Percentiles rank a stretch among this genome's conserved stretches.
phyloP scores from a whole-genome alignment of 73 alveolate species.

The Paramecium sonneborni region DNA sequence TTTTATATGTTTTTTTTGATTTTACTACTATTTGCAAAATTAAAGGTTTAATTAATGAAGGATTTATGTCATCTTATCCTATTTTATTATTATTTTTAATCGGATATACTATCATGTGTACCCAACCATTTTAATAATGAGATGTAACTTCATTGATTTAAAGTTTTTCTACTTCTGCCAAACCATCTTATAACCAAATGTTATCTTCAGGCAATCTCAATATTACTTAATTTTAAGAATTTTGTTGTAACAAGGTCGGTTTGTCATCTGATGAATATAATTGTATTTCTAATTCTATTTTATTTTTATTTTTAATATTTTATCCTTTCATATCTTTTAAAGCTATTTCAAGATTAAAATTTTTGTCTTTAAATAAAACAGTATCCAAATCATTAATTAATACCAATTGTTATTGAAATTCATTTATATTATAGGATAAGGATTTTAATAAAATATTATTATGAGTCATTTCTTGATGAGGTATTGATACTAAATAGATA shows the following conservation, averaged over 20 bases:
- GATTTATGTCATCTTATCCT: background rate
- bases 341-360: background rate
- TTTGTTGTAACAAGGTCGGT: background rate
- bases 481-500: background rate
- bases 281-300: constrained; percentile 28
- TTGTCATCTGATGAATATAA: constrained; percentile 50
- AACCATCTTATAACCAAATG: constrained; percentile 9
- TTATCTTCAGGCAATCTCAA: constrained; percentile 37
- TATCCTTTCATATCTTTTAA: constrained; percentile 50
- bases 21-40: constrained; percentile 15
- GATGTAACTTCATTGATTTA: constrained; percentile 56
- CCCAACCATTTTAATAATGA: constrained; percentile 52
- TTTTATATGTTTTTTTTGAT: constrained; percentile 33
- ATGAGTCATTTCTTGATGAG: constrained; percentile 19
- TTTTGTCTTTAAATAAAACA: constrained; percentile 33
- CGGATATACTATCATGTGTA: constrained; percentile 28
- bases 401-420: background rate
- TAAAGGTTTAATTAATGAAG: background rate
- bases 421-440: background rate
- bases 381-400: constrained; percentile 13
- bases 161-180: background rate
- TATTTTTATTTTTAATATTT: background rate
- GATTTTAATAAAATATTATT: constrained; percentile 18
- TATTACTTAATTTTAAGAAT: background rate
- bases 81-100: background rate